These are phyloP conservation scores for Hypoxylon subgilvum DNA, from an alignment of 495 filamentous ascomycete genomes.

Conservation along the genomic window DNA sequence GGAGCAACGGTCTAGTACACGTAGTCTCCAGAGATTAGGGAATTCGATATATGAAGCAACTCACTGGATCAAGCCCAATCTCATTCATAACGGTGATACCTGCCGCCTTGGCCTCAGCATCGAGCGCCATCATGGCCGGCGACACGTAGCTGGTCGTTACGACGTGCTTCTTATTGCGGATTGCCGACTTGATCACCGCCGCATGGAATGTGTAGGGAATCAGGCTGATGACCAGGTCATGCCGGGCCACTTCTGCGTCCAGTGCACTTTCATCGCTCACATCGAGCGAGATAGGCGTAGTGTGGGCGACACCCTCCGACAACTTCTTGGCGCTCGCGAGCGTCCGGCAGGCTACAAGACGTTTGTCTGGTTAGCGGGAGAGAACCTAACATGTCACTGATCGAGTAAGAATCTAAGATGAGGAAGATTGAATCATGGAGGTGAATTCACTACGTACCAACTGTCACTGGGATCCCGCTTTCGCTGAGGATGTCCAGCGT, in stretches of 20 bases:
- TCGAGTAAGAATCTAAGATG: no score
- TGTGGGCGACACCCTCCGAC: no score
- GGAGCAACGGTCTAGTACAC: no score
- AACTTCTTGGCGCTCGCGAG: no score
- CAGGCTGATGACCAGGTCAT: conserved; percentile 80
- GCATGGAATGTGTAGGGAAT: conserved; percentile 96
- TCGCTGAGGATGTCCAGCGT: conserved; percentile 79
- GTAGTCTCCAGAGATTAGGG: no score
- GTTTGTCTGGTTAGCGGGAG: no score
- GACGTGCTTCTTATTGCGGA: conserved; percentile 90
- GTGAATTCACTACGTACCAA: no score
- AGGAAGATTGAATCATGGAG: no score
- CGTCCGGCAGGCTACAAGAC: no score
- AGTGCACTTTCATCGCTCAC: conserved; percentile 76
- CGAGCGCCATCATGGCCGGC: conserved; percentile 89
- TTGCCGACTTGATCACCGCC: conserved; percentile 88
- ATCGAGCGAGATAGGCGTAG: conserved; percentile 79
- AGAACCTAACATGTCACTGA: no score
- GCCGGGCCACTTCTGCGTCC: conserved; percentile 76
- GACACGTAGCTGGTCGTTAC: conserved; percentile 95
- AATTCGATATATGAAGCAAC: no score
- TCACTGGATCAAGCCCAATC: conserved; percentile 69
- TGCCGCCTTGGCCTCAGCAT: conserved; percentile 77
- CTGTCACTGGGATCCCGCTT: conserved; percentile 76
- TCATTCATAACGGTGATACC: conserved; percentile 99